phyloP scores from a whole-genome alignment of 2,329 filamentous ascomycete genomes.

The Ophiosphaerella narmari region DNA sequence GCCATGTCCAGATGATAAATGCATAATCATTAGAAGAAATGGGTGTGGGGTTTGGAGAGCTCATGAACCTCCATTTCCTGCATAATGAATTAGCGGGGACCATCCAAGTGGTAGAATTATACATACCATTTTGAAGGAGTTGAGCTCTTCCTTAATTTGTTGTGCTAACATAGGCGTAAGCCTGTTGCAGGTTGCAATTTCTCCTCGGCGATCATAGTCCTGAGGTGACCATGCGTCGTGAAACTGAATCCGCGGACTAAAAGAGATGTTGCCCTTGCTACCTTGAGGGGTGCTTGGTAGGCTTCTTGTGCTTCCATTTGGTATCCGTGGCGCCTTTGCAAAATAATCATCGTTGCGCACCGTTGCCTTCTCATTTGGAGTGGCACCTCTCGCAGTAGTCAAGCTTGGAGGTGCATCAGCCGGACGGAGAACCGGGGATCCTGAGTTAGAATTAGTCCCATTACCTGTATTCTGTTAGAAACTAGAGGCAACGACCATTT shows the following conservation, averaged over 20 bases:
- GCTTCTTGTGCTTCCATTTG: constrained; percentile 75
- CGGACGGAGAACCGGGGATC: constrained; percentile 70
- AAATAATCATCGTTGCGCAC: constrained; percentile 81
- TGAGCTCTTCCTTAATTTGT: constrained; percentile 99
- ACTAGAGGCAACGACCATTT: background rate
- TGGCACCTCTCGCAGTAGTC: constrained; percentile 83
- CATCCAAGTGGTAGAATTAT: background rate
- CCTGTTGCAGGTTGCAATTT: constrained; percentile 96
- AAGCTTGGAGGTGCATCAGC: constrained; percentile 65
- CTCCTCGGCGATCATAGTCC: constrained; percentile 94
- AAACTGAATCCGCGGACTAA: constrained; percentile 92
- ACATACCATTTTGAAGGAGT: constrained; percentile 97
- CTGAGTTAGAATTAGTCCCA: constrained; percentile 64
- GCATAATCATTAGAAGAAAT: constrained; percentile 84
- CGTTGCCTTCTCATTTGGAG: constrained; percentile 63
- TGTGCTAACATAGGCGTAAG: constrained; percentile 96
- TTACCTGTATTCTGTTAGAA: constrained; percentile 43
- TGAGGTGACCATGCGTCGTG: constrained; percentile 95
- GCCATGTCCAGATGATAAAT: constrained; percentile 48
- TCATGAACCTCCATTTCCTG: constrained; percentile 99
- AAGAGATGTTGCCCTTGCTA: constrained; percentile 65
- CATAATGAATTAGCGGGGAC: constrained; percentile 47
- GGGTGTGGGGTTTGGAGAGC: constrained; percentile 97
- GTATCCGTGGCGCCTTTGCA: constrained; percentile 72
- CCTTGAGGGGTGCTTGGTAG: constrained; percentile 77